Conservation (phyloP, 352 stramenopile species). For the Phytophthora sp. region DNA sequence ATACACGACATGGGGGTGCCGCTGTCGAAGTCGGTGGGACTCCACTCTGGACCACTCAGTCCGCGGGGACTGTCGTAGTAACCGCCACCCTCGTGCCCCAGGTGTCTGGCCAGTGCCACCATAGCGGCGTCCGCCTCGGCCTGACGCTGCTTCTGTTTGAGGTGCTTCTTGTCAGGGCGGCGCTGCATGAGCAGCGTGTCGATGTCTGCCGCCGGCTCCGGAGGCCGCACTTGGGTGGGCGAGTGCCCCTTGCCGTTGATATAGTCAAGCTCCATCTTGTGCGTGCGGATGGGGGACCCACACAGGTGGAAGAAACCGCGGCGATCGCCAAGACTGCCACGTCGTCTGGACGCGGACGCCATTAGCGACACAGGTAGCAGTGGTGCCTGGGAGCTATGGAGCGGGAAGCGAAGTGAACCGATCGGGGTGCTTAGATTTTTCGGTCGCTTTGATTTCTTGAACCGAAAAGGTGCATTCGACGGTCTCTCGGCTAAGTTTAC, state of each 20-base stretch:
- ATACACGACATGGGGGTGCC: constrained; percentile 38
- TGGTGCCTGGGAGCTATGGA: constrained; percentile 34
- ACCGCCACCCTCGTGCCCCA: constrained; percentile 41
- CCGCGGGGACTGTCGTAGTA: constrained; percentile 38
- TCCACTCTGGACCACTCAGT: too few relatives aligned
- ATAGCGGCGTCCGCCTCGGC: constrained; percentile 32
- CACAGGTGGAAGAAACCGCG: constrained; percentile 74
- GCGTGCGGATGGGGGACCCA: constrained; percentile 79
- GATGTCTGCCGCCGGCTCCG: constrained; percentile 34
- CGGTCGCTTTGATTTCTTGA: constrained; percentile 18
- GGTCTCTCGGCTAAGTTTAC: constrained; percentile 25
- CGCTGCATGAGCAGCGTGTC: constrained; percentile 37
- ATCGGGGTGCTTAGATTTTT: constrained; percentile 18
- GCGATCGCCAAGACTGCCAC: constrained; percentile 32
- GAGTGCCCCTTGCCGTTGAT: constrained; percentile 42
- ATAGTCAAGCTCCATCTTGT: constrained; percentile 56
- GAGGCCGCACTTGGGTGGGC: constrained; percentile 41
- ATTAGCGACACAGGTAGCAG: constrained; percentile 9
- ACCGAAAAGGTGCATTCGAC: constrained; percentile 26
- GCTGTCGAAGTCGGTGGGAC: constrained; percentile 28
- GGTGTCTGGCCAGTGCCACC: constrained; percentile 24
- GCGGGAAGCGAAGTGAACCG: constrained; percentile 36
- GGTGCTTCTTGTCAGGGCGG: constrained; percentile 31
- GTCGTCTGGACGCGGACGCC: constrained; percentile 31
- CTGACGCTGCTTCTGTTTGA: constrained; percentile 45